Base-by-base conservation (phyloP, 352 stramenopile species). In the Pythium volutum region DNA sequence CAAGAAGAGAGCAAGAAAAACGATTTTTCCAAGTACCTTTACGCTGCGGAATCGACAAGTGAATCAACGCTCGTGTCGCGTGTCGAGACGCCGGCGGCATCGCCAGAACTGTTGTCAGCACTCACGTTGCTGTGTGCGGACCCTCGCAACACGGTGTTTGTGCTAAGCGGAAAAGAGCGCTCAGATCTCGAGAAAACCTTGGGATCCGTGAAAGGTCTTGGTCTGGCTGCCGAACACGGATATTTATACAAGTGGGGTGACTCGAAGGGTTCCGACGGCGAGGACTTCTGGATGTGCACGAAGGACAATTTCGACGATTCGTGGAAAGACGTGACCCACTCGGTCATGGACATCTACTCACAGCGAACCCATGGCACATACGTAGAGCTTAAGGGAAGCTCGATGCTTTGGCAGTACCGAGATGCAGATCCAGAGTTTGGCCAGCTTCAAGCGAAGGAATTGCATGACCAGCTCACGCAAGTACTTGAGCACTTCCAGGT, bases 271-370 rank as follows among this genome's bases (percentile, higher is more conserved):
- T 48, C 38, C 2, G 65, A 68, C 42, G 39, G 52, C 9, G 61
- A 80, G 25, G 79, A 88, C 33, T 76, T 89, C 27, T 93, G 84
- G 81, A 66, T 93, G 52, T 96, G 77, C 62, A 93, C 81, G 39
- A 95, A 91, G 65, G 79, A 95, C 66, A 91, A 93, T 63, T 96
- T 97, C 67, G 91, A 98, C 62, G 88, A 98, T 49, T 97, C 89
- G 46, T 99, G 97, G 97, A 98, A 98, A 67, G 92, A 98, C 41
- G 84, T 98, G 51, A 97, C 91, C 6, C 91, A 98, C 65, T 90
- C 87, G 26, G 96, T 99, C 43, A 99, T 99, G 97, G 93, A 99
- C 76, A 97, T 99, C 52, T 99, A 99, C 85, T 97, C 96, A 10
- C 95, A 95, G 66, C 84, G 97, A 53, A 99, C 98, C 6, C 97